phyloP scores from a whole-genome alignment of 257 asterid species.

The Striga asiatica region DNA sequence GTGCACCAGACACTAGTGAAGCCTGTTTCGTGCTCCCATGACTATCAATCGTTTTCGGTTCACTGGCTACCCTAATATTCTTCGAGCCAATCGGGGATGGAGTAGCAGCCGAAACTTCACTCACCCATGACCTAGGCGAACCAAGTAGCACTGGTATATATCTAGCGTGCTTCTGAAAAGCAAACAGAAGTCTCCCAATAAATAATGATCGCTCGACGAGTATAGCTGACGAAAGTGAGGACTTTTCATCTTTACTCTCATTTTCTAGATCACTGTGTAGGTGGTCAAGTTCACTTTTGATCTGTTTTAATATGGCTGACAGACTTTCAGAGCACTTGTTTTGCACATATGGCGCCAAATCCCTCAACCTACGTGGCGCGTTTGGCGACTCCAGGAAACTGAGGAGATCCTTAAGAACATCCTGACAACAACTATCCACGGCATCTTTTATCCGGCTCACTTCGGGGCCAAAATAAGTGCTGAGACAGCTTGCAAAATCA shows the following conservation, averaged over 20 bases:
- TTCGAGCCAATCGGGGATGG: conserved; percentile 31
- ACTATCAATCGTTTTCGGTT: conserved; percentile 37
- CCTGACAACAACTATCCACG: conserved; percentile 71
- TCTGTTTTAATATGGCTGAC: conserved; percentile 50
- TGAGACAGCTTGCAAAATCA: conserved; percentile 66
- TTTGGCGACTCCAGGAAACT: conserved; percentile 87
- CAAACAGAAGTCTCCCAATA: conserved; percentile 85
- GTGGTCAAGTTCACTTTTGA: conserved; percentile 62
- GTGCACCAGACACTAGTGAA: conserved; percentile 54
- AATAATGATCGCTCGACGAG: conserved; percentile 80
- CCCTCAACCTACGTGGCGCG: conserved; percentile 70
- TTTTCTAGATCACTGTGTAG: conserved; percentile 43
- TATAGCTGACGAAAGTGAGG: conserved; percentile 44
- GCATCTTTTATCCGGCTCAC: conserved; percentile 84
- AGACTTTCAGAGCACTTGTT: conserved; percentile 65
- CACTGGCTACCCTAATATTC: conserved; percentile 31
- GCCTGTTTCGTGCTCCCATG: conserved; percentile 65
- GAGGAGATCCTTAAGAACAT: conserved; percentile 71
- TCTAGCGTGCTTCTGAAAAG: conserved; percentile 85
- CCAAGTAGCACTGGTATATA: conserved; percentile 86
- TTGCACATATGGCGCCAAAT: conserved; percentile 76
- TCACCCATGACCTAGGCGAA: conserved; percentile 89
- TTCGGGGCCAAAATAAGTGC: conserved; percentile 79
- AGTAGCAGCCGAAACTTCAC: conserved; percentile 33
- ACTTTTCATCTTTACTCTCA: conserved; percentile 29